phyloP scores from a whole-genome alignment of 2,329 filamentous ascomycete species.

The Fusarium xyrophilum region DNA sequence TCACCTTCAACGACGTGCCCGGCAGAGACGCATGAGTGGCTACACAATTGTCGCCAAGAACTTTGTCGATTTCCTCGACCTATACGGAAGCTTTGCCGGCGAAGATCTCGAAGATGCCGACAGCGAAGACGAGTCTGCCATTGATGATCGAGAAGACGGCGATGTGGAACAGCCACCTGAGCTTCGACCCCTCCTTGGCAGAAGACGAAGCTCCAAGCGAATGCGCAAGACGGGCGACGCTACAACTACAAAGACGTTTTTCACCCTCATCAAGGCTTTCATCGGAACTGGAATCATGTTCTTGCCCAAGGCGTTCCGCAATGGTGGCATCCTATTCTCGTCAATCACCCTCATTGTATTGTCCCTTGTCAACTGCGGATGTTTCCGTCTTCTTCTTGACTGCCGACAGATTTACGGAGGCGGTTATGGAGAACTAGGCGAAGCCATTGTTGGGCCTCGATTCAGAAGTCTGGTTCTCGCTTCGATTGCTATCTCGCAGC shows the following conservation, averaged over 20 bases:
- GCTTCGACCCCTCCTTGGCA: slow-evolving; percentile 61
- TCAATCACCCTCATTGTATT: slow-evolving; percentile 71
- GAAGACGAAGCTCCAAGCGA: slow-evolving; percentile 59
- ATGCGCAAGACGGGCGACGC: slow-evolving; percentile 64
- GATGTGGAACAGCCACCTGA: slow-evolving; percentile 60
- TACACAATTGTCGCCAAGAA: slow-evolving; percentile 66
- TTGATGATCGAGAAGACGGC: slow-evolving; percentile 54
- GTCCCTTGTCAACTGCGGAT: slow-evolving; percentile 70
- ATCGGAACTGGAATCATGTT: slow-evolving; percentile 85
- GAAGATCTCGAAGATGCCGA: slow-evolving; percentile 66
- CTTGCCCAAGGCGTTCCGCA: slow-evolving; percentile 78
- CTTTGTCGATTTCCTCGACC: slow-evolving; percentile 77
- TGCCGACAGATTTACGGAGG: slow-evolving; percentile 70
- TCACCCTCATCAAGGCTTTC: slow-evolving; percentile 79
- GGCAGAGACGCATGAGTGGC: slow-evolving; percentile 49
- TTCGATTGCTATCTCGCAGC: slow-evolving; percentile 76
- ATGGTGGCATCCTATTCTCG: slow-evolving; percentile 79
- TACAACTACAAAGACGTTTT: slow-evolving; percentile 75
- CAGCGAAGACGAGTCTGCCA: slow-evolving; percentile 65
- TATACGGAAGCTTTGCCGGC: slow-evolving; percentile 79
- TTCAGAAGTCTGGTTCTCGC: slow-evolving; percentile 71
- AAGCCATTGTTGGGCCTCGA: slow-evolving; percentile 66
- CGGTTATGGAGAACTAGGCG: slow-evolving; percentile 77
- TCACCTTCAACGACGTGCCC: slow-evolving; percentile 48
- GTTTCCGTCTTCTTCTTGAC: slow-evolving; percentile 74